Evolutionary conservation across 2,329 filamentous ascomycete species (phyloP).

Genomic region (Neofusicoccum parvum): DNA sequence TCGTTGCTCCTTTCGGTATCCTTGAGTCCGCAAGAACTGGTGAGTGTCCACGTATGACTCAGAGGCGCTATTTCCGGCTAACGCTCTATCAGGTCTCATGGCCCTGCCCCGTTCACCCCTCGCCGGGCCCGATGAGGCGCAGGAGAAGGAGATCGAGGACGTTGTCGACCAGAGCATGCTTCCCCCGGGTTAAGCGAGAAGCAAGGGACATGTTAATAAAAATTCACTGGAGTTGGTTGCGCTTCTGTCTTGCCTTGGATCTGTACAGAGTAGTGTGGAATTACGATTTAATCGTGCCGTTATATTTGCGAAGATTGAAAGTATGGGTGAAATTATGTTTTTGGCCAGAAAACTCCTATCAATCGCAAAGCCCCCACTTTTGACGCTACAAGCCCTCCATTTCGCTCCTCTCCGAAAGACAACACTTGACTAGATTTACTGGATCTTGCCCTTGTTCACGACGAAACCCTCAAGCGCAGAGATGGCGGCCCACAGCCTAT

Average conservation of each 20-base stretch:
- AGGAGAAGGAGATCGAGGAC: conserved; percentile 87
- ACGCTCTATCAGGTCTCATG: conserved; percentile 71
- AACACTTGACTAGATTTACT: not conserved
- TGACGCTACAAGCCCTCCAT: not conserved
- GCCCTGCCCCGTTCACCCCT: conserved; percentile 91
- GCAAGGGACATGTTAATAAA: conserved; percentile 1
- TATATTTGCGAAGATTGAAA: not conserved
- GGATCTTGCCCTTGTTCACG: conserved; percentile 85
- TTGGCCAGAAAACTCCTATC: conserved; percentile 8
- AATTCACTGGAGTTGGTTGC: conserved; percentile 9
- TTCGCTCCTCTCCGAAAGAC: not conserved
- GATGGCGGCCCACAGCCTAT: conserved; percentile 87
- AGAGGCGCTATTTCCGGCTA: conserved; percentile 18
- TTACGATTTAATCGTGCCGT: conserved; percentile 7
- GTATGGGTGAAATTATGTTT: not conserved
- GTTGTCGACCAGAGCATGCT: conserved; percentile 93
- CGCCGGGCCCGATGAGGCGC: conserved; percentile 70
- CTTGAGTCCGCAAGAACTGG: conserved; percentile 91
- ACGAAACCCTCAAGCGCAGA: conserved; percentile 84
- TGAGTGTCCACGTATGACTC: conserved; percentile 34
- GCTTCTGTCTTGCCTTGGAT: not conserved
- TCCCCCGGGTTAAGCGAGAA: conserved; percentile 72
- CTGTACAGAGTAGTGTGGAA: conserved; percentile 10
- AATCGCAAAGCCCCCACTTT: not conserved
- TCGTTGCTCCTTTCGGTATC: conserved; percentile 92